Conservation (phyloP, 2,329 filamentous ascomycete genomes). For the Allantophomopsis lycopodina region DNA sequence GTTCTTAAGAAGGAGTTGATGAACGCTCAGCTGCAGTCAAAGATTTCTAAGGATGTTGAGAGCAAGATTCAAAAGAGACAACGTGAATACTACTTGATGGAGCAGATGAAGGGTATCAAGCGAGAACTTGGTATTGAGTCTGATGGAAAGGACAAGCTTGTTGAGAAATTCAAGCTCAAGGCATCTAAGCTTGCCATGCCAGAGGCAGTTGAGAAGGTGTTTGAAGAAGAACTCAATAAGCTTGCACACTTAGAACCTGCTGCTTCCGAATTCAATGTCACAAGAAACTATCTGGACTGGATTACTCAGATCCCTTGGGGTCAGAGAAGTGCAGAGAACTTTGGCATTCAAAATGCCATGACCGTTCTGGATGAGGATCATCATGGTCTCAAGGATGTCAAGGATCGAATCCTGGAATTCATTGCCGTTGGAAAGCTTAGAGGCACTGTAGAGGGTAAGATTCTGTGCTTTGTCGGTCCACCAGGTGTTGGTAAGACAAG, state of each 20-base stretch:
- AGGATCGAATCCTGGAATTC: conserved; percentile 95
- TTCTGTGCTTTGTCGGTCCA: conserved; percentile 91
- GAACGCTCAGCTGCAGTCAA: conserved; percentile 93
- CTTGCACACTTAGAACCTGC: conserved; percentile 88
- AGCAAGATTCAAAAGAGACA: conserved; percentile 95
- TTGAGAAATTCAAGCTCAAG: conserved; percentile 96
- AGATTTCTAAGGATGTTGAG: conserved; percentile 96
- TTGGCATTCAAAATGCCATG: conserved; percentile 83
- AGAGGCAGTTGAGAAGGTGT: conserved; percentile 90
- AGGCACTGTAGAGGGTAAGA: conserved; percentile 96
- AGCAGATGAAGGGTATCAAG: conserved; percentile 98
- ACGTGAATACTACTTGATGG: conserved; percentile 96
- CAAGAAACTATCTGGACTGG: conserved; percentile 96
- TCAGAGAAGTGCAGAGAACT: conserved; percentile 89
- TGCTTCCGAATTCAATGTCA: conserved; percentile 97
- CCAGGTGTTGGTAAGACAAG: conserved; percentile 98
- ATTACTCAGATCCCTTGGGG: conserved; percentile 97
- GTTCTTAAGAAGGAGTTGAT: conserved; percentile 97
- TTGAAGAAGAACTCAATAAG: conserved; percentile 97
- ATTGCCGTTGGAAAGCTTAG: conserved; percentile 96
- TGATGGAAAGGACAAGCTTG: conserved; percentile 94
- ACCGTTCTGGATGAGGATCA: conserved; percentile 91
- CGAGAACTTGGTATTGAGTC: conserved; percentile 92
- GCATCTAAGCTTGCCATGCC: conserved; percentile 91
- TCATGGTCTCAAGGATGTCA: conserved; percentile 93